Evolutionary conservation across 2,329 filamentous ascomycete genomes (phyloP).

Genomic region (Nemania abortiva): DNA sequence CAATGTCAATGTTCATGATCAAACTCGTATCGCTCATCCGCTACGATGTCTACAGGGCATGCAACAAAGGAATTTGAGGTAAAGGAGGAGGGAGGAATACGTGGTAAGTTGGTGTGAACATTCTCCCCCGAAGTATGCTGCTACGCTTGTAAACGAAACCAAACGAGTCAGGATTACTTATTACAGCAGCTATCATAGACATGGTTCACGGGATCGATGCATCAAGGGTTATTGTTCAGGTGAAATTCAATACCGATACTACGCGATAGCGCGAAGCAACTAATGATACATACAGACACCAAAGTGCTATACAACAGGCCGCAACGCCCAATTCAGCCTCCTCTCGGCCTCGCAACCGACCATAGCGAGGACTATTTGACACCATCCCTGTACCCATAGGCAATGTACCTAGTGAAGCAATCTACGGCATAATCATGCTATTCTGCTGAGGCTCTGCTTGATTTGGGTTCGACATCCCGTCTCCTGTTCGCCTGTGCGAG

Average conservation of each 20-base stretch:
- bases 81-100: too few relatives aligned
- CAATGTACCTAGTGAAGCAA: not conserved
- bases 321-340: constrained; percentile 14
- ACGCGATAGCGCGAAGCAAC: not conserved
- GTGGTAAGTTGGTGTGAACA: too few relatives aligned
- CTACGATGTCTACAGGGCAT: not conserved
- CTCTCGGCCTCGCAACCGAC: not conserved
- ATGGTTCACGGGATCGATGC: too few relatives aligned
- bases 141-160: too few relatives aligned
- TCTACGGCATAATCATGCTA: not conserved
- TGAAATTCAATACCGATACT: constrained; percentile 13
- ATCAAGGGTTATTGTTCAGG: not conserved
- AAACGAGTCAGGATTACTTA: too few relatives aligned
- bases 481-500: not conserved
- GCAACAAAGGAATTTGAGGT: not conserved
- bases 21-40: not conserved
- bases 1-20: not conserved
- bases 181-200: too few relatives aligned
- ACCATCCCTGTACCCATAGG: not conserved
- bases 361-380: not conserved
- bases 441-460: not conserved
- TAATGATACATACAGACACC: constrained; percentile 27
- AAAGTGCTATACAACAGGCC: constrained; percentile 28
- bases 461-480: not conserved
- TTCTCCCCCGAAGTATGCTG: too few relatives aligned